Percentiles rank a stretch among this genome's conserved stretches.
Evolutionary conservation across 164 flowering plant species (phyloP).

Genomic region (Chimonanthus praecox): DNA sequence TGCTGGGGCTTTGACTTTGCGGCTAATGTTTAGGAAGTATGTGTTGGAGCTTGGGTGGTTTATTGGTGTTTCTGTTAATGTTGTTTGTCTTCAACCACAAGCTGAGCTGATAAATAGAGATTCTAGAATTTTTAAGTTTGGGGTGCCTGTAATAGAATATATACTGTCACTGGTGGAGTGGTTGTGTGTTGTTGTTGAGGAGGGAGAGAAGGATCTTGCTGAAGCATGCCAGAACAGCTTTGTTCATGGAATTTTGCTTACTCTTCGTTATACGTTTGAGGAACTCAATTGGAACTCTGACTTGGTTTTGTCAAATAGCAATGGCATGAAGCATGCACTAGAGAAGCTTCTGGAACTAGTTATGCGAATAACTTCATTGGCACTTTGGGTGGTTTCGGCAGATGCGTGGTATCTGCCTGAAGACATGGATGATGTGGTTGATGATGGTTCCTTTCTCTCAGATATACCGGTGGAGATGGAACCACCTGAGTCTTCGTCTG

Average conservation of each 20-base stretch:
- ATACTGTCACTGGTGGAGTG: conserved; percentile 72
- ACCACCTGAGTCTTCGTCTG: conserved; percentile 18
- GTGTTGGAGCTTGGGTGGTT: conserved; percentile 85
- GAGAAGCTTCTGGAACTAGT: conserved; percentile 70
- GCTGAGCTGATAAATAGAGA: conserved; percentile 25
- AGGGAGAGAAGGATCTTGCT: conserved; percentile 82
- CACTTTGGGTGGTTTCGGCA: conserved; percentile 96
- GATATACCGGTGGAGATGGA: conserved; percentile 41
- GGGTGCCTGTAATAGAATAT: conserved; percentile 55
- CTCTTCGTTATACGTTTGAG: conserved; percentile 90
- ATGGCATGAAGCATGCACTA: conserved; percentile 61
- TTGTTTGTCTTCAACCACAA: conserved; percentile 26
- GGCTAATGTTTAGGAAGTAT: conserved; percentile 85
- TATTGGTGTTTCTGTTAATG: conserved; percentile 48
- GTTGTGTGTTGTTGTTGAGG: conserved; percentile 59
- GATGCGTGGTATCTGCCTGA: conserved; percentile 95
- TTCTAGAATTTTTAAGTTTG: conserved; percentile 16
- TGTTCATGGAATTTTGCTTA: conserved; percentile 92
- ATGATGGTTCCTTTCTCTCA: conserved; percentile 43
- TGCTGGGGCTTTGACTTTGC: conserved; percentile 86
- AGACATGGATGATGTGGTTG: conserved; percentile 68
- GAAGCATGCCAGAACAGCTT: conserved; percentile 91
- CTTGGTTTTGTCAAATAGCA: conserved; percentile 34
- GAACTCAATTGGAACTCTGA: conserved; percentile 92
- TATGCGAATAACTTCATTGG: conserved; percentile 75